Evolutionary conservation across 768 basidiomycete species (phyloP), one percentile per base, ranked within the genome.

Genomic region (Phlegmacium glaucopus): DNA sequence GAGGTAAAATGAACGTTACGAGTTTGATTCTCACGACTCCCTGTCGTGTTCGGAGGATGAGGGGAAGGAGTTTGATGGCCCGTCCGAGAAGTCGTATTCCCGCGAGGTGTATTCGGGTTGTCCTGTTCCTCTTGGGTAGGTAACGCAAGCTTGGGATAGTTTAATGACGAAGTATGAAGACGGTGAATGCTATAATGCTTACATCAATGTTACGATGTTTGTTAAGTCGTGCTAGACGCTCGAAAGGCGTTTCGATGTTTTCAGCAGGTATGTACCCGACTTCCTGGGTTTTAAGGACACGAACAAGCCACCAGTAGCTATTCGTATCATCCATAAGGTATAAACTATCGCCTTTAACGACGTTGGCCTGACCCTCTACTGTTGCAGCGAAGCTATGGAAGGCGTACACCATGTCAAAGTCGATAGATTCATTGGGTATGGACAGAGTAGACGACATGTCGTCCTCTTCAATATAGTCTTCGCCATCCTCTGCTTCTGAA

Each of bases 241-340:
- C 96, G 58, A 93, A 96, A 0, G 96, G 96, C 0, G 96, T 99
- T 66, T 99, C 96, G 55, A 99, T 97, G 65, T 97, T 98, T 70
- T 99, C 96, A 0, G 96, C 96, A 13, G 96, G 96, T 42, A 99
- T 98, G 65, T 99, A 99, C 0, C 96, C 96, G 12, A 99, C 92
- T 60, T 96, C 94, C 67, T 97, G 94, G 7, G 95, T 97, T 72
- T 97, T 98, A 53, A 99, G 83, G 8, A 99, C 96, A 39, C 94
- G 83, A 7, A 99, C 95, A 42, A 98, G 88, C 96, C 96, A 98
- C 96, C 96, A 98, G 71, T 99, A 99, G 68, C 90, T 92, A 67
- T 99, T 98, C 48, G 87, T 92, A 66, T 99, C 96, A 70, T 99
- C 96, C 80, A 98, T 92, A 37, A 99, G 75, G 62, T 93, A 86